Conservation (phyloP, 176 grass and related monocot species). For the Luzula sylvatica region DNA sequence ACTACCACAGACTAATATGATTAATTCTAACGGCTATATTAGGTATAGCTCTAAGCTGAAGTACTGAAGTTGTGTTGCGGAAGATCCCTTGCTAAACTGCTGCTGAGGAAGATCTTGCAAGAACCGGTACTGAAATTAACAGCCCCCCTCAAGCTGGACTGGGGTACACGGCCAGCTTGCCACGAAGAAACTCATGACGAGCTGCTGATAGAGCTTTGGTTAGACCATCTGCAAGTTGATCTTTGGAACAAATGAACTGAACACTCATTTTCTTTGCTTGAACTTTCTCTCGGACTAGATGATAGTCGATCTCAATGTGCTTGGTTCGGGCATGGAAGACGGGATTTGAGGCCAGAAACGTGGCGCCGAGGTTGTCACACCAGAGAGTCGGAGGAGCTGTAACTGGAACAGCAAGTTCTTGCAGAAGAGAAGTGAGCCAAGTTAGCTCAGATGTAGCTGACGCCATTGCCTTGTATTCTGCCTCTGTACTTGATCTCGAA, state of each 20-base stretch:
- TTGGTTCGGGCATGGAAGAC: slow-evolving; percentile 14
- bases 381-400: neutral
- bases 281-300: neutral
- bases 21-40: too few relatives aligned
- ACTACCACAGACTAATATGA: too few relatives aligned
- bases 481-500: neutral
- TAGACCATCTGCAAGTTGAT: neutral
- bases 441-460: slow-evolving; percentile 1
- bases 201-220: neutral
- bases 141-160: neutral
- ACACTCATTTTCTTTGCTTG: neutral
- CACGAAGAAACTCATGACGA: neutral
- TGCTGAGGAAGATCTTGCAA: too few relatives aligned
- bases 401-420: neutral
- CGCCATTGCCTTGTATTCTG: neutral
- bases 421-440: neutral
- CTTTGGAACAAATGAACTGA: neutral
- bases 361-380: slow-evolving; percentile 16
- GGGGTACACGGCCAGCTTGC: neutral
- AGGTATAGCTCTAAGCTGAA: too few relatives aligned
- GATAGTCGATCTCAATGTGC: slow-evolving; percentile 15
- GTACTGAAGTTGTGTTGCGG: too few relatives aligned
- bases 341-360: neutral
- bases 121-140: too few relatives aligned
- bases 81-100: too few relatives aligned